Conservation (phyloP, 495 filamentous ascomycete species). For the Polyplosphaeria fusca region DNA sequence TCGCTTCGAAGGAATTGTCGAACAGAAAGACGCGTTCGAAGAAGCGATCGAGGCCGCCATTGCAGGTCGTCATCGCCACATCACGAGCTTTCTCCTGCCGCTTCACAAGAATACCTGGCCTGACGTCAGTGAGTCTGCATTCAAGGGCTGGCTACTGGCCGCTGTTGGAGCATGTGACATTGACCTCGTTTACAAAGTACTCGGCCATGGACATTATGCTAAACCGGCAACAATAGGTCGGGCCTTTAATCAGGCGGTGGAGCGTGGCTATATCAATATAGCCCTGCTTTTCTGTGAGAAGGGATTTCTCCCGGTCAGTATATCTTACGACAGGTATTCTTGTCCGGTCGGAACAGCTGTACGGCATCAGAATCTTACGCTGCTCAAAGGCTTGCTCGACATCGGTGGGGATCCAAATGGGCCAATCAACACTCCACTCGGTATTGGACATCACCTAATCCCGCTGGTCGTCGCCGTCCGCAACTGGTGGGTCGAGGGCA, state of each 20-base stretch:
- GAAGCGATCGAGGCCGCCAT: neutral
- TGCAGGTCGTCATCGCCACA: neutral
- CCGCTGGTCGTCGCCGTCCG: neutral
- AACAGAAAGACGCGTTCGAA: too few species aligned
- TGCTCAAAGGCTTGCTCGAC: neutral
- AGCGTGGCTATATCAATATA: neutral
- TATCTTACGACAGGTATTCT: neutral
- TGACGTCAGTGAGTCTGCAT: neutral
- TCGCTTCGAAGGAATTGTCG: too few species aligned
- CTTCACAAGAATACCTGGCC: neutral
- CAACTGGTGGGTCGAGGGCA: neutral
- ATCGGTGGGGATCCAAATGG: neutral
- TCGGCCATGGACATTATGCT: neutral
- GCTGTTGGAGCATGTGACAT: neutral
- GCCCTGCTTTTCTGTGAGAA: neutral
- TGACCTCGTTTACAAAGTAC: neutral
- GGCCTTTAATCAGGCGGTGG: neutral
- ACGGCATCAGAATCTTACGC: neutral
- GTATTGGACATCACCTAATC: neutral
- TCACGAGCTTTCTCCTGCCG: neutral
- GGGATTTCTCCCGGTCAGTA: neutral
- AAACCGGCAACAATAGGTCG: neutral
- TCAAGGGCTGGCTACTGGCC: neutral
- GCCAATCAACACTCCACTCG: neutral
- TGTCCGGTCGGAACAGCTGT: neutral